Percentiles rank a stretch among this genome's conserved stretches.
Conservation (phyloP, 805 yeast species). For the Lachancea sp. region DNA sequence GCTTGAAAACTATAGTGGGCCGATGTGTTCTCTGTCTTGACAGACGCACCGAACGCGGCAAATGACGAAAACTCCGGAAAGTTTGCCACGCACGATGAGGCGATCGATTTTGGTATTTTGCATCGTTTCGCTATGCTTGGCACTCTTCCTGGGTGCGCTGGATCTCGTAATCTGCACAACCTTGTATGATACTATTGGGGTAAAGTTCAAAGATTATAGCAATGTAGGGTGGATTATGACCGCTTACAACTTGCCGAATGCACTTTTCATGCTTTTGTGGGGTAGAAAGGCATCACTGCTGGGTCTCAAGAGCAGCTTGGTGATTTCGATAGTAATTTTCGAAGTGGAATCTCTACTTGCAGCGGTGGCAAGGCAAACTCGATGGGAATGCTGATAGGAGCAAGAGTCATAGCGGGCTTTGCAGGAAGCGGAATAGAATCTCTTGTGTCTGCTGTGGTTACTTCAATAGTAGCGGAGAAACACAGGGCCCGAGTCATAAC, state of each 20-base stretch:
- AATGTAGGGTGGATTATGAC: conserved; percentile 55
- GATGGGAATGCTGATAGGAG: conserved; percentile 61
- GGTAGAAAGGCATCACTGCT: conserved; percentile 50
- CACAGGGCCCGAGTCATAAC: conserved; percentile 23
- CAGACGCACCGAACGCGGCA: too few relatives aligned
- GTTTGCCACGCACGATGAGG: not conserved
- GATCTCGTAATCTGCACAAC: conserved; percentile 55
- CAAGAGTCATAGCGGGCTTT: conserved; percentile 62
- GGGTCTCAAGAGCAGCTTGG: conserved; percentile 48
- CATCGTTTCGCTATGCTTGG: conserved; percentile 18
- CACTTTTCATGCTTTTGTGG: conserved; percentile 47
- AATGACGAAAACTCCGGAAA: too few relatives aligned
- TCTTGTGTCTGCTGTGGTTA: conserved; percentile 47
- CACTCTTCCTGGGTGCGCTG: conserved; percentile 37
- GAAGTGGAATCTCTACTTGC: conserved; percentile 56
- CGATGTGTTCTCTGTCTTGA: too few relatives aligned
- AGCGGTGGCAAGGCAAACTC: conserved; percentile 47
- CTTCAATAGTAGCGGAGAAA: conserved; percentile 28
- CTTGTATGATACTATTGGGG: conserved; percentile 44
- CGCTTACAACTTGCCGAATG: conserved; percentile 49
- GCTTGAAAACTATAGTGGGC: too few relatives aligned
- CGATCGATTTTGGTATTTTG: not conserved
- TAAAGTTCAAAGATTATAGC: conserved; percentile 43
- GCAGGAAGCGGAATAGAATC: conserved; percentile 70
- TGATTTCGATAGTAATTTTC: conserved; percentile 46